Conservation (phyloP, 2,329 filamentous ascomycete genomes). For the Neurospora sp. region DNA sequence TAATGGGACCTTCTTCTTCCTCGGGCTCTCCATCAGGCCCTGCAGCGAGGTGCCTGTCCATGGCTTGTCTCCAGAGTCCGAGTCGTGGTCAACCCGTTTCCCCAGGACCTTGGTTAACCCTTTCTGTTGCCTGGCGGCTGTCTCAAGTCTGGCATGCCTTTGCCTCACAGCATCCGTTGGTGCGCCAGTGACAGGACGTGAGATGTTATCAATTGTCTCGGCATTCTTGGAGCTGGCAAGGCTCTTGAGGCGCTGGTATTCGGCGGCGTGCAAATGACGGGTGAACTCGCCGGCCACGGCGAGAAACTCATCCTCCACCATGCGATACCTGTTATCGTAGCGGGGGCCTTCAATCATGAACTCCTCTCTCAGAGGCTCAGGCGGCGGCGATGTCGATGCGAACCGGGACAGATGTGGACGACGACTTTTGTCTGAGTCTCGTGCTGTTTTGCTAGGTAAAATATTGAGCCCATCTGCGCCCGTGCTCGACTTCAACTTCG, state of each 20-base stretch:
- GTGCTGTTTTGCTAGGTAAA: background rate
- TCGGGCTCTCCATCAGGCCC: constrained; percentile 32
- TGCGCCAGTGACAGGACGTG: constrained; percentile 38
- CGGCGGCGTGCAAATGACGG: constrained; percentile 63
- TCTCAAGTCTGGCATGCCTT: constrained; percentile 26
- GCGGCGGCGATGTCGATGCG: constrained; percentile 23
- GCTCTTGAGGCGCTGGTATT: constrained; percentile 59
- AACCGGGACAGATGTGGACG: constrained; percentile 10
- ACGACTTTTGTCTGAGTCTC: background rate
- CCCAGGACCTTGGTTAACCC: constrained; percentile 16
- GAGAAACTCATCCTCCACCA: constrained; percentile 76
- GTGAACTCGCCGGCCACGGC: constrained; percentile 60
- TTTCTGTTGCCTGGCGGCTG: constrained; percentile 26
- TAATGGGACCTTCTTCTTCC: constrained; percentile 21
- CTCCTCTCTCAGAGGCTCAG: constrained; percentile 20
- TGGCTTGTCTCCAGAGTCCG: constrained; percentile 19
- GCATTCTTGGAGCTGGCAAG: constrained; percentile 45
- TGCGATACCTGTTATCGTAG: constrained; percentile 64
- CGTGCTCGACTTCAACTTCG: background rate
- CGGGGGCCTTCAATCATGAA: constrained; percentile 56
- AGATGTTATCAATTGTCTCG: constrained; percentile 38
- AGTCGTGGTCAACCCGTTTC: constrained; percentile 8
- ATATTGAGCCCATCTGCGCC: constrained; percentile 1
- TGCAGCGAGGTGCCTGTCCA: constrained; percentile 30
- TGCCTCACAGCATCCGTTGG: constrained; percentile 27